phyloP scores from a whole-genome alignment of 2,329 filamentous ascomycete species.

The Scedosporium apiospermum region DNA sequence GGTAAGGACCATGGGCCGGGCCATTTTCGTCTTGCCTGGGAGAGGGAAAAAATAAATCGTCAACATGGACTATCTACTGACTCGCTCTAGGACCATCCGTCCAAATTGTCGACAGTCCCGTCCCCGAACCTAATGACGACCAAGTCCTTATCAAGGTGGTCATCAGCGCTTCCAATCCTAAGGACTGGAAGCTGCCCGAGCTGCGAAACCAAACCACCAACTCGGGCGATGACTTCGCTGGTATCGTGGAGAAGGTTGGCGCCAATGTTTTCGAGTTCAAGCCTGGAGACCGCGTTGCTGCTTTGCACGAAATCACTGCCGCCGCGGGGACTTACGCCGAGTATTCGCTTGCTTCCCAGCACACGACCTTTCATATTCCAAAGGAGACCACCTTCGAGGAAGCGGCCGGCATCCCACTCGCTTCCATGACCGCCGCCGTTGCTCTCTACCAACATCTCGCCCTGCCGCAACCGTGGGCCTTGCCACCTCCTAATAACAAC shows the following conservation, averaged over 20 bases:
- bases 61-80: no score
- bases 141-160: slow-evolving; percentile 14
- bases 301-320: slow-evolving; percentile 40
- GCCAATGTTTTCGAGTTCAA: slow-evolving; percentile 11
- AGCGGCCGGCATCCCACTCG: slow-evolving; percentile 46
- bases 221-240: slow-evolving; percentile 16
- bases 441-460: slow-evolving; percentile 36
- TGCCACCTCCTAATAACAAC: slow-evolving; percentile 11
- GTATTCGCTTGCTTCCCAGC: slow-evolving; percentile 45
- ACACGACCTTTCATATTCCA: slow-evolving; percentile 48
- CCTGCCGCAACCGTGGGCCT: slow-evolving; percentile 40
- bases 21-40: no score
- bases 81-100: neutral
- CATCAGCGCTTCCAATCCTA: slow-evolving; percentile 16
- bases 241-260: slow-evolving; percentile 13
- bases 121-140: slow-evolving; percentile 11
- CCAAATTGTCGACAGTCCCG: neutral
- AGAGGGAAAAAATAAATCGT: no score
- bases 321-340: slow-evolving; percentile 49
- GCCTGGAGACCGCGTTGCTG: slow-evolving; percentile 36
- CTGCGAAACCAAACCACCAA: slow-evolving; percentile 5
- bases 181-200: slow-evolving; percentile 17
- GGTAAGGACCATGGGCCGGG: no score
- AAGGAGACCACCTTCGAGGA: slow-evolving; percentile 41
- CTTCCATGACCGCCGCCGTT: slow-evolving; percentile 43